phyloP scores from a whole-genome alignment of 2,329 filamentous ascomycete genomes.

The Alternaria tenuissima region DNA sequence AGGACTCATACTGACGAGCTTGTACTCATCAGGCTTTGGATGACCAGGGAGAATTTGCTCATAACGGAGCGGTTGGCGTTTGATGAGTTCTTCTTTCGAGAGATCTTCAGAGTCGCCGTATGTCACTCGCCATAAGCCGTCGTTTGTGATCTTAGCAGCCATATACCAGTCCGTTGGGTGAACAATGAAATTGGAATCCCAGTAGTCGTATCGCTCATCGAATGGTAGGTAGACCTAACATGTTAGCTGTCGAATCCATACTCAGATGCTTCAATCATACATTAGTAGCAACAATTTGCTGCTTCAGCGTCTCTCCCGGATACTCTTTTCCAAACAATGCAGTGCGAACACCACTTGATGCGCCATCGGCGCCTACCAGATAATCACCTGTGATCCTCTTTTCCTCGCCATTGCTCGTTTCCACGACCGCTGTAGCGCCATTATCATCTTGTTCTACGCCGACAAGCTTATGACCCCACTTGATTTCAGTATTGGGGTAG shows the following conservation, averaged over 20 bases:
- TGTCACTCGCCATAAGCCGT: constrained; percentile 69
- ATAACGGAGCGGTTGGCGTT: constrained; percentile 64
- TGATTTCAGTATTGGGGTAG: constrained; percentile 36
- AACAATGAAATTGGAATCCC: constrained; percentile 68
- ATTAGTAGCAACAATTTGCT: constrained; percentile 70
- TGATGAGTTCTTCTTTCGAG: constrained; percentile 61
- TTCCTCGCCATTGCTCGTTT: constrained; percentile 35
- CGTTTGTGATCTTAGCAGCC: constrained; percentile 66
- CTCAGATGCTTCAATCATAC: constrained; percentile 46
- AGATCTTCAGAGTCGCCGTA: constrained; percentile 67
- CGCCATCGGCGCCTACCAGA: constrained; percentile 47
- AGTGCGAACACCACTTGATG: constrained; percentile 44
- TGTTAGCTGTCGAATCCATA: constrained; percentile 2
- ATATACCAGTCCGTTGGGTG: constrained; percentile 70
- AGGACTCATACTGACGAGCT: constrained; percentile 64
- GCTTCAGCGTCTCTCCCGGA: constrained; percentile 67
- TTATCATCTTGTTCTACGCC: constrained; percentile 43
- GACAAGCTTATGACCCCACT: constrained; percentile 44
- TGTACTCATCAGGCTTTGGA: constrained; percentile 66
- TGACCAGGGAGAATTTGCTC: constrained; percentile 66
- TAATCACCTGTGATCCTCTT: constrained; percentile 42
- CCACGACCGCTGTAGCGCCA: constrained; percentile 38
- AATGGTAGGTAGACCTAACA: constrained; percentile 66
- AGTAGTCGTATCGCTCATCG: constrained; percentile 63
- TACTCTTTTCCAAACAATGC: constrained; percentile 53